A percentile compares a stretch with the other conserved stretches of the same genome.
phyloP scores from a whole-genome alignment of 768 basidiomycete genomes.

The Leccinum pellstonianum region DNA sequence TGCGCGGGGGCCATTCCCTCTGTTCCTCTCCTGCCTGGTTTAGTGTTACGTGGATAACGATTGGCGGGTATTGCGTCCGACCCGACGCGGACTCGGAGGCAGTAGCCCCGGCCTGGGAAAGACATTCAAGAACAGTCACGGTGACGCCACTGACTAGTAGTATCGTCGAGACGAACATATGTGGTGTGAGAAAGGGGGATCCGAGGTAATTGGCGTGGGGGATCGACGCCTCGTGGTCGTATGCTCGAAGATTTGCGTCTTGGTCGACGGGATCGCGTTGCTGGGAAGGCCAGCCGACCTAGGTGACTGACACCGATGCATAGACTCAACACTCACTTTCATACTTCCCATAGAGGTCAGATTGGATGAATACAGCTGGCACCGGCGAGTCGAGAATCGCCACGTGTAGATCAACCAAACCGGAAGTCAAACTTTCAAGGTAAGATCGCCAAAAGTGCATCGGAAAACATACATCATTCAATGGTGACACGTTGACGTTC shows the following conservation, averaged over 20 bases:
- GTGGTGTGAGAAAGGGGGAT: not conserved
- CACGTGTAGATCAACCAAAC: not conserved
- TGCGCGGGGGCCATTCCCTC: too few species aligned
- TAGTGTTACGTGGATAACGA: not conserved
- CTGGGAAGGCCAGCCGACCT: not conserved
- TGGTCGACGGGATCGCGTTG: not conserved
- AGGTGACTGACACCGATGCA: not conserved
- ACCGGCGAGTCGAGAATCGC: not conserved
- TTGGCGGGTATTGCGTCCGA: not conserved
- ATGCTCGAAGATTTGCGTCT: not conserved
- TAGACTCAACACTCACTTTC: not conserved
- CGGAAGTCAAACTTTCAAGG: not conserved
- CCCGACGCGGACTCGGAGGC: not conserved
- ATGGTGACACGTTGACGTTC: not conserved
- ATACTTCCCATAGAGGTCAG: not conserved
- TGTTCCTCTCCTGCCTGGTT: too few species aligned
- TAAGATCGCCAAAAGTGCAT: not conserved
- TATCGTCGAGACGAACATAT: not conserved
- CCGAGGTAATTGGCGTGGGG: not conserved
- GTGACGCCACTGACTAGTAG: not conserved
- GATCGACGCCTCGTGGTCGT: not conserved
- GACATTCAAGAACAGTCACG: not conserved
- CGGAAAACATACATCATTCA: not conserved
- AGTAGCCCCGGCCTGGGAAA: not conserved
- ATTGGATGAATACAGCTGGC: not conserved